Base-by-base conservation (phyloP, 306 rosid species). In the Dalbergia cultrata region DNA sequence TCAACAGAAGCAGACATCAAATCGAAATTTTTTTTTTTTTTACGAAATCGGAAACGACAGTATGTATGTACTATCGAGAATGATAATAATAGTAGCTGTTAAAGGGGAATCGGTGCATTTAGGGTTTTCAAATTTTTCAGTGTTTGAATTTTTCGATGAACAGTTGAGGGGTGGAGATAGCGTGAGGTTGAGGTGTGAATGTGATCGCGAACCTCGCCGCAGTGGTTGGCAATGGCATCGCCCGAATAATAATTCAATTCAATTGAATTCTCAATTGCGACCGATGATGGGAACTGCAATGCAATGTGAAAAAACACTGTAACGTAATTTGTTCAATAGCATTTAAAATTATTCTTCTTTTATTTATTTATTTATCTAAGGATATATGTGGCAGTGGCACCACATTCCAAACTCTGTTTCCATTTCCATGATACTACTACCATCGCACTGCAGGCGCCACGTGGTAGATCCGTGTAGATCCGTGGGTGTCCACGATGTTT, bases 1-100 rank as follows among this genome's bases (percentile, higher is more conserved):
- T 83, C 59, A 41, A 70, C 84, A 80, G 87, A 52, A 73, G 71
- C 82, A 84, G 97, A 89, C 92, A 90, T 92, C 7, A 83, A 82
- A 75, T 87, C 35, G 33, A 86, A 75, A 19, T 13, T 16, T 59
- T 52, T 9, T 13, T 16, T 59, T 52, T 7, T 41, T 21, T 22
- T 11, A 76, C 13, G 62, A 17, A 45, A 79, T 5, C 17, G 52
- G 22, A 16, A 39, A 50, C 19, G 56, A 52, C 22, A 66, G 53
- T 47, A 47, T 43, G 31, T 26, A 26, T 50, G 41, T 26, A 44
- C 9, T 44, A 44, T 44, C 50, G 13, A 7, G 0, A 11, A 13
- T 47, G 9, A 43, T 14, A 35, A 47, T 1, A 49, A 21, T 16
- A 14, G 34, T 11, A 4, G 44, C 4, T 14, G 7, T 43, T 19